Percentiles rank a stretch among this genome's conserved stretches.
Evolutionary conservation across 306 rosid genomes (phyloP).

Genomic region (Glycine tomentella): DNA sequence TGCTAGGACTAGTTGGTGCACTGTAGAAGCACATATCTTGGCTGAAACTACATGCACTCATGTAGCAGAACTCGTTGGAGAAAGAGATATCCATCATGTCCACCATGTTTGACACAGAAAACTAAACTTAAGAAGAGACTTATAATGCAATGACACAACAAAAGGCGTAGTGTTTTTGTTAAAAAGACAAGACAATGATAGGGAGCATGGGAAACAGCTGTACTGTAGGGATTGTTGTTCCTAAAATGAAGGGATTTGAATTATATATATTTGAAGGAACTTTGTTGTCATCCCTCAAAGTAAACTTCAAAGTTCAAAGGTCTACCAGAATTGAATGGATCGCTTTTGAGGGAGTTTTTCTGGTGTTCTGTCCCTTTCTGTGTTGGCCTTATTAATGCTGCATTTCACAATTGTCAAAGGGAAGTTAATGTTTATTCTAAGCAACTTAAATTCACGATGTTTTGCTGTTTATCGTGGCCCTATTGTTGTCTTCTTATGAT

Average conservation of each 20-base stretch:
- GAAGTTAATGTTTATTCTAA: slow-evolving; percentile 38
- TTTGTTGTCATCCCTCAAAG: slow-evolving; percentile 41
- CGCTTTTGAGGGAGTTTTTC: not conserved
- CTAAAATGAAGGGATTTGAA: slow-evolving; percentile 44
- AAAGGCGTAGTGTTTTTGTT: too few species aligned
- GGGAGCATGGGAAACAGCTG: not conserved
- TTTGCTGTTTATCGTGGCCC: slow-evolving; percentile 43
- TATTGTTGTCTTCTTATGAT: slow-evolving; percentile 47
- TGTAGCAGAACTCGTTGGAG: slow-evolving; percentile 44
- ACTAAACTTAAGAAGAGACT: too few species aligned
- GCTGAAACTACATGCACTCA: slow-evolving; percentile 48
- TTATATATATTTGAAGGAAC: slow-evolving; percentile 39
- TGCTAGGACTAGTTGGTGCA: slow-evolving; percentile 77
- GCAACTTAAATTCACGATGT: slow-evolving; percentile 41
- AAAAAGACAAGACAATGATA: too few species aligned
- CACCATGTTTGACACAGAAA: too few species aligned
- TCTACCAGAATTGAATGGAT: slow-evolving; percentile 21
- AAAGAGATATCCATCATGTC: slow-evolving; percentile 54
- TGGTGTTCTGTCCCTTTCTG: slow-evolving; percentile 43
- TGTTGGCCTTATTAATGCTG: slow-evolving; percentile 40
- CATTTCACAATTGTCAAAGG: slow-evolving; percentile 16
- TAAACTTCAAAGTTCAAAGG: slow-evolving; percentile 45
- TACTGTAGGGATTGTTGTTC: slow-evolving; percentile 45
- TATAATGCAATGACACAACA: too few species aligned
- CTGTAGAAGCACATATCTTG: slow-evolving; percentile 63